Conservation (phyloP, 306 rosid species). For the Boehmeria nivea region DNA sequence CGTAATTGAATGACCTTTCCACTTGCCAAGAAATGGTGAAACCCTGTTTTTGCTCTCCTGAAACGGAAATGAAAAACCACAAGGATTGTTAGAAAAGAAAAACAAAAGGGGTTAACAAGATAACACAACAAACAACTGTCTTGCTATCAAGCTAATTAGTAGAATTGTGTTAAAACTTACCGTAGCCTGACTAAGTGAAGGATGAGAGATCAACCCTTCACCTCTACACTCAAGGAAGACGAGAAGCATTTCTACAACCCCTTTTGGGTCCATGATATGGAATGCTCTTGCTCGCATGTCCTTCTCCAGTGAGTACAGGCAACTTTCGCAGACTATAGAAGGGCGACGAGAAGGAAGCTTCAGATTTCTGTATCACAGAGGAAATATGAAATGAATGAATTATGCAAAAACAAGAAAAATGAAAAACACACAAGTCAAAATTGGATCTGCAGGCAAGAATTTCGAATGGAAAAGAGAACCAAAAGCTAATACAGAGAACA, state of each 20-base stretch:
- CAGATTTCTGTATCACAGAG: slow-evolving; percentile 67
- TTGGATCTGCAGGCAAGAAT: not conserved
- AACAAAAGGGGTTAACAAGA: not conserved
- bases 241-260: slow-evolving; percentile 70
- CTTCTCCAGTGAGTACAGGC: slow-evolving; percentile 61
- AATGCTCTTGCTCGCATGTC: slow-evolving; percentile 86
- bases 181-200: slow-evolving; percentile 31
- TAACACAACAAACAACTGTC: slow-evolving; percentile 4
- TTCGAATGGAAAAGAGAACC: not conserved
- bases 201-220: slow-evolving; percentile 43
- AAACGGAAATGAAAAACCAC: slow-evolving; percentile 6
- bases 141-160: not conserved
- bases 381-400: not conserved
- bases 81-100: not conserved
- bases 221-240: slow-evolving; percentile 82
- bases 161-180: slow-evolving; percentile 28
- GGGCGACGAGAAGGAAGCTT: slow-evolving; percentile 89
- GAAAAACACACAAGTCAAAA: not conserved
- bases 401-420: not conserved
- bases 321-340: slow-evolving; percentile 85
- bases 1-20: slow-evolving; percentile 85
- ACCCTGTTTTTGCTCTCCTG: slow-evolving; percentile 46
- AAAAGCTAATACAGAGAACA: not conserved
- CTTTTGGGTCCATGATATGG: slow-evolving; percentile 88
- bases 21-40: slow-evolving; percentile 75